Base-by-base conservation (phyloP, 805 yeast species). In the Wickerhamiella allomyrinae region DNA sequence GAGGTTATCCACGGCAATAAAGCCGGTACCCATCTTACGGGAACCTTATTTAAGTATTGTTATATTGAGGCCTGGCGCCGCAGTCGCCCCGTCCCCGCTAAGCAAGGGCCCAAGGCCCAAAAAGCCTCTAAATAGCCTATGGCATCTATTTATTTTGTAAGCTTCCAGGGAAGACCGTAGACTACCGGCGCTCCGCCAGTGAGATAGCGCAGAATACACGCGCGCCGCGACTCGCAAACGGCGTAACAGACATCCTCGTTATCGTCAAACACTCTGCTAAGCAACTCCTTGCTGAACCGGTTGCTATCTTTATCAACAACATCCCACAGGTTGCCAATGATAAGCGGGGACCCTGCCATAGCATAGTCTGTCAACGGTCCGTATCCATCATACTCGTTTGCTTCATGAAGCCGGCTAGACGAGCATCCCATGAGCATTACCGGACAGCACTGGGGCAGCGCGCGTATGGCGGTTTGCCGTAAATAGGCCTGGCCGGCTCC, bases 291-390 rank as follows among this genome's bases (percentile, higher is more conserved):
- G 20, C 84, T 79, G 51, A 87, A 85, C 51, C 68, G 70, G 59
- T 91, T 97, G 40, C 85, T 83, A 57, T 91, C 99, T 50, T 82
- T 86, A 59, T 91, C 97, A 0, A 97, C 91, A 4, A 91, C 96
- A 58, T 86, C 95, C 98, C 98, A 91, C 43, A 91, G 60, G 53
- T 84, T 85, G 0, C 84, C 95, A 29, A 91, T 62, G 1, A 85
- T 69, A 76, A 81, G 69, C 0, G 94, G 91, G 38, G 84, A 73
- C 0, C 94, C 94, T 19, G 86, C 91, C 8, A 72, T 63, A 21
- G 91, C 57, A 67, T 86, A 86, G 40, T 81, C 75, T 49, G 73
- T 70, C 0, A 85, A 71, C 2, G 89, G 80, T 1, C 96, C 95
- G 48, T 71, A 68, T 0, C 91, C 78, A 47, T 77, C 84, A 44